Evolutionary conservation across 192 early-diverging fungal genomes (phyloP).

Genomic region (Thamnidium elegans): DNA sequence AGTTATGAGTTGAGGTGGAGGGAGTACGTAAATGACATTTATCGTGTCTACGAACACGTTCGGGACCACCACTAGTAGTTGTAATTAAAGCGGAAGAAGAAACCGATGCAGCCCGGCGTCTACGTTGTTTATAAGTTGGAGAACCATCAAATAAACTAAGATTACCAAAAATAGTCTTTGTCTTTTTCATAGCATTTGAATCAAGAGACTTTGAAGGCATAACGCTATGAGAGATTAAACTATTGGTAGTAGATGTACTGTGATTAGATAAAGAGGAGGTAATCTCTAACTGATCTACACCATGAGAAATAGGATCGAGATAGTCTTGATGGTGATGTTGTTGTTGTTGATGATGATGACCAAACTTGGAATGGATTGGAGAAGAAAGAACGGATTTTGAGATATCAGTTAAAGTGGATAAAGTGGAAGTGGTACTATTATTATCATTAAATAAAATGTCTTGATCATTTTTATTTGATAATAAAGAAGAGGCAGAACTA

Average conservation of each 20-base stretch:
- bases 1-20: background rate
- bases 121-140: slow-evolving; percentile 71
- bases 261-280: background rate
- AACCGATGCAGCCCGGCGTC: slow-evolving; percentile 53
- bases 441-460: background rate
- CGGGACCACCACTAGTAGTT: slow-evolving; percentile 6
- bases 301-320: slow-evolving; percentile 18
- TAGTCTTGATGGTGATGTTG: background rate
- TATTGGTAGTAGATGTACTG: background rate
- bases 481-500: slow-evolving; percentile 8
- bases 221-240: slow-evolving; percentile 23
- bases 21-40: slow-evolving; percentile 25
- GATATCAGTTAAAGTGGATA: background rate
- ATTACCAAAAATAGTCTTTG: slow-evolving; percentile 45
- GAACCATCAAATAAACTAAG: slow-evolving; percentile 67
- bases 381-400: slow-evolving; percentile 2
- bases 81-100: slow-evolving; percentile 12
- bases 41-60: slow-evolving; percentile 28
- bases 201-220: slow-evolving; percentile 25
- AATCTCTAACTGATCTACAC: slow-evolving; percentile 27
- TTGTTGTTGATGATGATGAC: background rate
- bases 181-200: slow-evolving; percentile 29
- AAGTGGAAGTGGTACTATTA: background rate
- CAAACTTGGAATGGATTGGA: background rate
- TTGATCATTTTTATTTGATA: background rate